A percentile compares a stretch with the other conserved stretches of the same genome.
These are phyloP conservation scores for Cryptosporidium sp. DNA, from an alignment of 169 alveolate genomes.

Conservation along the genomic window DNA sequence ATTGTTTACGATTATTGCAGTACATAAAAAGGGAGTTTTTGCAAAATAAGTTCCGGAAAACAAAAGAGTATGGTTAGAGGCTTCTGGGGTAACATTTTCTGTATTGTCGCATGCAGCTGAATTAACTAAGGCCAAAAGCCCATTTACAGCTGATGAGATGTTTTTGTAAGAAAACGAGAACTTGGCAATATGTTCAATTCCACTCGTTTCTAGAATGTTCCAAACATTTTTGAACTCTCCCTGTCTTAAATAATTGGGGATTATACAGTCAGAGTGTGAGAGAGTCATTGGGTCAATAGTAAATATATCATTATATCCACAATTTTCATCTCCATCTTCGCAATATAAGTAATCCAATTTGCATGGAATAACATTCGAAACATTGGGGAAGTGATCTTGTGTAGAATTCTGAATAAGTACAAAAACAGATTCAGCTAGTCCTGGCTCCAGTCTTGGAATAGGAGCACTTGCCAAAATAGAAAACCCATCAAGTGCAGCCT, in stretches of 20 bases:
- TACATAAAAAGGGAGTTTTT: constrained; percentile 76
- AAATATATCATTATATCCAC: constrained; percentile 79
- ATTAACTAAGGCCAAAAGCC: constrained; percentile 77
- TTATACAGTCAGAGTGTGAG: constrained; percentile 78
- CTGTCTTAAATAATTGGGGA: constrained; percentile 74
- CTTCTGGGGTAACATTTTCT: constrained; percentile 72
- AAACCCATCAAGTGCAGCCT: constrained; percentile 35
- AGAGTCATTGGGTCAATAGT: constrained; percentile 79
- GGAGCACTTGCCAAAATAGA: constrained; percentile 68
- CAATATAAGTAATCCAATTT: constrained; percentile 76
- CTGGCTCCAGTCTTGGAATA: constrained; percentile 52
- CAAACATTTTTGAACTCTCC: constrained; percentile 80
- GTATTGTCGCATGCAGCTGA: constrained; percentile 78
- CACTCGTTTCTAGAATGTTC: constrained; percentile 73
- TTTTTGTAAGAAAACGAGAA: constrained; percentile 79
- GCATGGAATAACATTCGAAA: constrained; percentile 59
- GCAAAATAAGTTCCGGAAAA: constrained; percentile 78
- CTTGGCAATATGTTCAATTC: constrained; percentile 78
- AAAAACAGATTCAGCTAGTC: constrained; percentile 74
- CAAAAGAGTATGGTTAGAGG: constrained; percentile 77
- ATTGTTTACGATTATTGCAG: constrained; percentile 77
- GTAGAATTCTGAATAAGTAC: constrained; percentile 47
- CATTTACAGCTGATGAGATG: constrained; percentile 79
- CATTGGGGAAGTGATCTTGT: constrained; percentile 39
- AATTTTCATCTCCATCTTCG: constrained; percentile 74